These are phyloP conservation scores for Fonsecaea pugnacius DNA, from an alignment of 2,329 filamentous ascomycete species.

Conservation along the genomic window DNA sequence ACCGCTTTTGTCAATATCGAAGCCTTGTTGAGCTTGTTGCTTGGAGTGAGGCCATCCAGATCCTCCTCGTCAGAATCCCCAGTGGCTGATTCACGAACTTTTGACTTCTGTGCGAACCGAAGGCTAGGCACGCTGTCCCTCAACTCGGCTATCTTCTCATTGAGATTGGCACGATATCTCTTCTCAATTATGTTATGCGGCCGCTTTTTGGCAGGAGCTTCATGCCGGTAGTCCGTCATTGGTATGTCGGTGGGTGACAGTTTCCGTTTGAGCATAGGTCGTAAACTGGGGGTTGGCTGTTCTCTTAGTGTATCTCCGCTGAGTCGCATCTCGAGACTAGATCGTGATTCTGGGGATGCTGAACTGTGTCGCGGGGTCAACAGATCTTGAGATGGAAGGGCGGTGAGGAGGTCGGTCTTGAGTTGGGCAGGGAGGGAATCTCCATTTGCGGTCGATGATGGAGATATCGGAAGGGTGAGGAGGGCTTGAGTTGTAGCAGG, in stretches of 20 bases:
- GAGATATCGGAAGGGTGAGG: slow-evolving; percentile 34
- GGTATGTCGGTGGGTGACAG: slow-evolving; percentile 61
- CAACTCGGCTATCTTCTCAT: slow-evolving; percentile 93
- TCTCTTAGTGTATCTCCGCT: slow-evolving; percentile 38
- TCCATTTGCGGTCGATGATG: slow-evolving; percentile 35
- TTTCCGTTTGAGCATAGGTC: slow-evolving; percentile 67
- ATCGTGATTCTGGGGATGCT: slow-evolving; percentile 35
- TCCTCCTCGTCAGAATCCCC: slow-evolving; percentile 80
- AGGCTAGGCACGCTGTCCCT: slow-evolving; percentile 90
- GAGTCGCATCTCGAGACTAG: slow-evolving; percentile 34
- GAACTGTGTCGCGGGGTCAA: slow-evolving; percentile 38
- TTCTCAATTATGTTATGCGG: slow-evolving; percentile 99
- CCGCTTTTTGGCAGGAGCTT: slow-evolving; percentile 78
- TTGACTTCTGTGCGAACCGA: slow-evolving; percentile 73
- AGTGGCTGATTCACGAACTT: slow-evolving; percentile 59
- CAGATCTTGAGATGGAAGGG: slow-evolving; percentile 33
- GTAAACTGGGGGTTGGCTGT: slow-evolving; percentile 23
- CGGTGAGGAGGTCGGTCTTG: slow-evolving; percentile 35
- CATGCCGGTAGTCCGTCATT: slow-evolving; percentile 65
- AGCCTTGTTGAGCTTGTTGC: slow-evolving; percentile 97
- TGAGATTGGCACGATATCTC: slow-evolving; percentile 91
- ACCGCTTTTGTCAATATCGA: slow-evolving; percentile 94
- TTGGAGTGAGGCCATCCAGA: slow-evolving; percentile 77
- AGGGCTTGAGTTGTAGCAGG: slow-evolving; percentile 13
- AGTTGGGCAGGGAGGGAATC: slow-evolving; percentile 28